phyloP scores from a whole-genome alignment of 192 early-diverging fungal genomes.

The Rhizophagus sp. region DNA sequence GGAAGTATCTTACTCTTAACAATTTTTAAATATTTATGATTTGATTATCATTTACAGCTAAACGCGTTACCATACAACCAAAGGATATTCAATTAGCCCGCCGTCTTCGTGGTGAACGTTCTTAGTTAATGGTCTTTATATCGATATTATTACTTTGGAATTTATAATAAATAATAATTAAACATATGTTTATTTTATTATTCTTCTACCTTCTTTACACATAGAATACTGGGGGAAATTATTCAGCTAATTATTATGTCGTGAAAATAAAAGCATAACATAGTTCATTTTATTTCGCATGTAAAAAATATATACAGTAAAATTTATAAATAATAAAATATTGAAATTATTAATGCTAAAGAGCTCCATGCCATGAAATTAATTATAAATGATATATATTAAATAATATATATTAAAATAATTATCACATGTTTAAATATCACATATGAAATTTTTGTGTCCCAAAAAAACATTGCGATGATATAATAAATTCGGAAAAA shows the following conservation, averaged over 20 bases:
- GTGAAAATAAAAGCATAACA: not conserved
- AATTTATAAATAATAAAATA: no score
- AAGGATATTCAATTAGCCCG: constrained; percentile 99
- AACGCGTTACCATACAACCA: constrained; percentile 99
- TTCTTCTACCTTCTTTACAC: not conserved
- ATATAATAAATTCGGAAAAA: no score
- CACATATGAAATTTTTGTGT: no score
- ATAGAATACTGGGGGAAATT: not conserved
- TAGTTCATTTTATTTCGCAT: not conserved
- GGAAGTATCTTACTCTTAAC: not conserved
- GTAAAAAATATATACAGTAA: not conserved
- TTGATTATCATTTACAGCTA: constrained; percentile 53
- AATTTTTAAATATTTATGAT: no score
- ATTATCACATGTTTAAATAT: no score
- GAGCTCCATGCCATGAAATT: no score
- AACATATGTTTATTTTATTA: not conserved
- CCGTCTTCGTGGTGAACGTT: constrained; percentile 90
- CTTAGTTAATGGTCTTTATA: constrained; percentile 45
- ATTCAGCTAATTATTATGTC: not conserved
- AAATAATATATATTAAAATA: no score
- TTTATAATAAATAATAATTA: no score
- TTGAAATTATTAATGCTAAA: no score
- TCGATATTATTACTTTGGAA: no score
- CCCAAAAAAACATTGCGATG: no score
- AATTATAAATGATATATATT: no score